phyloP scores from a whole-genome alignment of 2,329 filamentous ascomycete genomes.

The Aspergillus uvarum region DNA sequence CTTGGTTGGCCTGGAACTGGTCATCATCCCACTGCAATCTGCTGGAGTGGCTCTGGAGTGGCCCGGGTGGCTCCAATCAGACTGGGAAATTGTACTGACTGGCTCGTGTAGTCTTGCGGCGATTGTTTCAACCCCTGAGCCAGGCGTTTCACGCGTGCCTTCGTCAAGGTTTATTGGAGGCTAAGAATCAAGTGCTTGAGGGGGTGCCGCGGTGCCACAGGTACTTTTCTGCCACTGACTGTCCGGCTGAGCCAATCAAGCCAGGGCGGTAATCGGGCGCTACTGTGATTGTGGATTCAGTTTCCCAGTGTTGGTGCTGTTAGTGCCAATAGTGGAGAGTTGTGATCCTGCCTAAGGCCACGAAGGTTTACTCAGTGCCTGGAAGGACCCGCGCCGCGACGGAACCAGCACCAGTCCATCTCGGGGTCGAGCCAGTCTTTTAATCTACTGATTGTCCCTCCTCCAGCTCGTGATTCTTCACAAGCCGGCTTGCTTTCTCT shows the following conservation, averaged over 20 bases:
- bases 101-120: constrained; percentile 4
- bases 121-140: constrained; percentile 13
- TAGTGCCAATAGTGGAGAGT: not conserved
- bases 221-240: too few species aligned
- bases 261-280: not conserved
- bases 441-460: not conserved
- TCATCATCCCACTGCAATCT: not conserved
- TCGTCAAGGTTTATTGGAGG: constrained; percentile 6
- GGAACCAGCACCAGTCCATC: not conserved
- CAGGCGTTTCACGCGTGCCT: constrained; percentile 12
- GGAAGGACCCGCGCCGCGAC: not conserved
- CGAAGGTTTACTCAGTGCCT: not conserved
- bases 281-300: not conserved
- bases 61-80: constrained; percentile 3
- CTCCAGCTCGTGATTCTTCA: not conserved
- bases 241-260: not conserved
- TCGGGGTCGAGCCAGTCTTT: not conserved
- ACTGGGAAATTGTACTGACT: constrained; percentile 1
- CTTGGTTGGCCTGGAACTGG: not conserved
- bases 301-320: too few species aligned
- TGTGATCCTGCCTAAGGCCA: not conserved
- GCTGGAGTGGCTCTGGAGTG: not conserved
- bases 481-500: not conserved
- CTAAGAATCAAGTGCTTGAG: not conserved
- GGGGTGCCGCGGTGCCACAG: not conserved